A percentile compares a stretch with the other conserved stretches of the same genome.
Conservation (phyloP, 2,329 filamentous ascomycete species). For the Hawksworthiomyces lignivorus region DNA sequence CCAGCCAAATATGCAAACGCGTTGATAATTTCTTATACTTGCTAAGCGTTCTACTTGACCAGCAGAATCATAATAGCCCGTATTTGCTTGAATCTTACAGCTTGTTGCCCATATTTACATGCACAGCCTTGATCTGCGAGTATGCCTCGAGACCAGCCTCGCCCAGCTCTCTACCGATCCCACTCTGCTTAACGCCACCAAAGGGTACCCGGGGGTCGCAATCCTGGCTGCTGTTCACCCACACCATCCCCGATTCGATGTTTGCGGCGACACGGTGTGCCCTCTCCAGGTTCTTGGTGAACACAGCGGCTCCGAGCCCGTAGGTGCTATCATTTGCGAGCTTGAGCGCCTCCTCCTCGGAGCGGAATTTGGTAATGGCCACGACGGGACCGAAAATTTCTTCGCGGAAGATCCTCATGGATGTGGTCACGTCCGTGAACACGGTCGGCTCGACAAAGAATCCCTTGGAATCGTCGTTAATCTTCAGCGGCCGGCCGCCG, state of each 20-base stretch:
- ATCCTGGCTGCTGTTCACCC: constrained; percentile 29
- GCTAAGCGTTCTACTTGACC: too few relatives aligned
- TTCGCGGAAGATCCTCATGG: constrained; percentile 31
- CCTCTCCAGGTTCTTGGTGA: constrained; percentile 44
- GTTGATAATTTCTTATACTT: too few relatives aligned
- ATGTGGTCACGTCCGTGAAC: constrained; percentile 12
- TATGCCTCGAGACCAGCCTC: constrained; percentile 37
- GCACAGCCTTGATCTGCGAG: constrained; percentile 30
- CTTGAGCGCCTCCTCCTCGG: constrained; percentile 40
- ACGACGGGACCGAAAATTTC: constrained; percentile 56
- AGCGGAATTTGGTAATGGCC: constrained; percentile 42
- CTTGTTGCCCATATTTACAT: constrained; percentile 15
- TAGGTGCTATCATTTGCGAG: constrained; percentile 48
- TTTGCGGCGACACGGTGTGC: constrained; percentile 37
- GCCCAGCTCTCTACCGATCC: constrained; percentile 44
- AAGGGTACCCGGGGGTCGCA: constrained; percentile 12
- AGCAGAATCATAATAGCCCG: too few relatives aligned
- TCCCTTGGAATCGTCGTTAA: constrained; percentile 31
- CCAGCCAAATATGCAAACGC: too few relatives aligned
- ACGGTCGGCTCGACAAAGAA: constrained; percentile 16
- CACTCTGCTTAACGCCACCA: constrained; percentile 51
- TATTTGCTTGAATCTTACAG: too few relatives aligned
- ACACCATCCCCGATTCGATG: constrained; percentile 47
- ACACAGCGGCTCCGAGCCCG: constrained; percentile 47
- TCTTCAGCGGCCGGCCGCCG: constrained; percentile 45